Base-by-base conservation (phyloP, 2,329 filamentous ascomycete species). In the Fusarium albosuccineum region DNA sequence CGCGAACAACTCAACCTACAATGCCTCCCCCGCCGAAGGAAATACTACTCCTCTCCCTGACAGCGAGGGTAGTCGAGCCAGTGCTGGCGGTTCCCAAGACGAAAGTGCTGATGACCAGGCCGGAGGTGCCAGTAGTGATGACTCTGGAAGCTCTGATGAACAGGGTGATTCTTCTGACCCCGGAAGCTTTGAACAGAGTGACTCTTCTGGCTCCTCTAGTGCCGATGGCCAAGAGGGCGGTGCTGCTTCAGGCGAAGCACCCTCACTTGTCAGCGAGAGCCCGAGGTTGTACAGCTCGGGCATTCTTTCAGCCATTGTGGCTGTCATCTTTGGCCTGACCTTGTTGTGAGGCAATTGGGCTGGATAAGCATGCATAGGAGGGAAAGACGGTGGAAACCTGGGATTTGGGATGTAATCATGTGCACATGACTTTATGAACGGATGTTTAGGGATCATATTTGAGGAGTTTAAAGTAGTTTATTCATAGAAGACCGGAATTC, bases 311-410 rank as follows among this genome's bases (percentile, higher is more conserved):
- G 44, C 62, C 14, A 58, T 67, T 2, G 62, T 40, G 1, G 62
- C 66, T 26, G 53, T 69, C 6, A 67, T 69, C 3, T 67, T 70
- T 57, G 66, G 66, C 1, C 0, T 69, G 9, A n/a, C 45, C 2
- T 14, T 69, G 9, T 17, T 64, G 27, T 69, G 33, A 55, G 40
- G 26, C 9, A 3, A 3, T 4, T 30, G 16, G 30, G 13, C 9
- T 9, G 8, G 16, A 6, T 10, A 17, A 13, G 11, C 44, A 33
- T 40, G 39, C 34, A 36, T 34, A 17, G 46, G 4, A 17, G 17
- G 7, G 9, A 26, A 11, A 14, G 39, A 58, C n/a, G n/a, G 11
- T 56, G 44, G 22, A 1, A 30, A 40, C 14, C 50, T 17, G 39
- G 61, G 61, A 52, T 50, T 56, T 2, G 37, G 39, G 5, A 6